Evolutionary conservation across 495 filamentous ascomycete species (phyloP).

Genomic region (Thozetella sp.): DNA sequence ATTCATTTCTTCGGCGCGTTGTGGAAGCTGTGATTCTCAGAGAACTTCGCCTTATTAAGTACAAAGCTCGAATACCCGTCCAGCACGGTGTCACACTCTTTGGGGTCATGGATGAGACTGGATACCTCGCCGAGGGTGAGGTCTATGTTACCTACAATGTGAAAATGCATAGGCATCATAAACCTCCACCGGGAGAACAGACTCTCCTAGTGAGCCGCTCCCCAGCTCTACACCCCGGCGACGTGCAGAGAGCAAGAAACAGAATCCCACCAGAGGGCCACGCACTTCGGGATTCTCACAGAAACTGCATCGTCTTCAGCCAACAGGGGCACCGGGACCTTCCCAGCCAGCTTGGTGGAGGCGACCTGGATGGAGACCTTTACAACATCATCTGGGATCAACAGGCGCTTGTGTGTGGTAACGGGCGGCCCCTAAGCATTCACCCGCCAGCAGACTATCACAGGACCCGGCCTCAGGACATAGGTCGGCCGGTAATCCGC

Average conservation of each 20-base stretch:
- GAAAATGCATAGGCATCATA: conserved; percentile 13
- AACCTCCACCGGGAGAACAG: conserved; percentile 15
- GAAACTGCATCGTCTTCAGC: conserved; percentile 78
- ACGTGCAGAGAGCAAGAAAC: conserved; percentile 65
- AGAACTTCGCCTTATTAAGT: conserved; percentile 71
- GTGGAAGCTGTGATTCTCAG: conserved; percentile 67
- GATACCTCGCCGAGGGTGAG: conserved; percentile 63
- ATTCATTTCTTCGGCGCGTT: conserved; percentile 63
- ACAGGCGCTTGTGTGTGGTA: conserved; percentile 37
- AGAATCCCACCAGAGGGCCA: conserved; percentile 54
- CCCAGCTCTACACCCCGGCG: conserved; percentile 79
- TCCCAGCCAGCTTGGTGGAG: conserved; percentile 74
- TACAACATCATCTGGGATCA: conserved; percentile 76
- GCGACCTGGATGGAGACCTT: conserved; percentile 82
- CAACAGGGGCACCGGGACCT: conserved; percentile 69
- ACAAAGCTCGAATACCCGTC: conserved; percentile 73
- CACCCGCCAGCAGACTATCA: conserved; percentile 70
- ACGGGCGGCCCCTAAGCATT: too few relatives aligned
- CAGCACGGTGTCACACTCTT: conserved; percentile 69
- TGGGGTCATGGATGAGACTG: conserved; percentile 84
- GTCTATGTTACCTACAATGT: conserved; percentile 61
- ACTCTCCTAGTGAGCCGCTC: conserved; percentile 65
- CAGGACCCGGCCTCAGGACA: conserved; percentile 47
- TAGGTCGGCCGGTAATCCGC: conserved; percentile 53
- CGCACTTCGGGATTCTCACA: conserved; percentile 56